Conservation (phyloP, 768 basidiomycete genomes). For the Rubroboletus pulcherrimus region DNA sequence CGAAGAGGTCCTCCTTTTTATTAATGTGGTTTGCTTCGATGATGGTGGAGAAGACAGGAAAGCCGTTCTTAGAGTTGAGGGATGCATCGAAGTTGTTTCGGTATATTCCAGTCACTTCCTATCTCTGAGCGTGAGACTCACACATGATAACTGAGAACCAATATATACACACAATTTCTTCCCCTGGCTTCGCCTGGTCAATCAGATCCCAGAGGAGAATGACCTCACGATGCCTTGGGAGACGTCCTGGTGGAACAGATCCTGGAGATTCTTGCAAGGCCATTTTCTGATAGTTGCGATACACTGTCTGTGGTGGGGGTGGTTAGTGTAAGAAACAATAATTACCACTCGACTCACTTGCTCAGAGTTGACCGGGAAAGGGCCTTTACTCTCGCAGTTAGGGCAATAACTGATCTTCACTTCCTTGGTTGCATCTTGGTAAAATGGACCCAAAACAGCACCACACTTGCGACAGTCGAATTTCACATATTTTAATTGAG, state of each 20-base stretch:
- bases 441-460: conserved; percentile 93
- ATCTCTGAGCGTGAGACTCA: conserved; percentile 9
- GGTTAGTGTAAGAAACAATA: background rate
- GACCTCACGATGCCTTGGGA: conserved; percentile 95
- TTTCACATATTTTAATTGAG: conserved; percentile 99
- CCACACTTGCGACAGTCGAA: conserved; percentile 97
- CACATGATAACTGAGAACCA: background rate
- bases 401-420: conserved; percentile 92
- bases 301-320: conserved; percentile 69
- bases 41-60: conserved; percentile 98
- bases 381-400: conserved; percentile 91
- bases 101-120: conserved; percentile 98
- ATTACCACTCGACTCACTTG: conserved; percentile 52
- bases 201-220: conserved; percentile 97
- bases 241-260: conserved; percentile 93
- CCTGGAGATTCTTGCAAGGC: conserved; percentile 97
- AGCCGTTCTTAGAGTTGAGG: conserved; percentile 97
- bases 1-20: conserved; percentile 98
- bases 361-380: conserved; percentile 95
- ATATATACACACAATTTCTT: conserved; percentile 77
- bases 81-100: conserved; percentile 99
- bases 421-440: conserved; percentile 94
- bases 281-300: conserved; percentile 99
- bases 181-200: conserved; percentile 96
- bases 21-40: conserved; percentile 98